phyloP scores from a whole-genome alignment of 1,284 basidiomycete genomes.

The Moesziomyces aphidis region DNA sequence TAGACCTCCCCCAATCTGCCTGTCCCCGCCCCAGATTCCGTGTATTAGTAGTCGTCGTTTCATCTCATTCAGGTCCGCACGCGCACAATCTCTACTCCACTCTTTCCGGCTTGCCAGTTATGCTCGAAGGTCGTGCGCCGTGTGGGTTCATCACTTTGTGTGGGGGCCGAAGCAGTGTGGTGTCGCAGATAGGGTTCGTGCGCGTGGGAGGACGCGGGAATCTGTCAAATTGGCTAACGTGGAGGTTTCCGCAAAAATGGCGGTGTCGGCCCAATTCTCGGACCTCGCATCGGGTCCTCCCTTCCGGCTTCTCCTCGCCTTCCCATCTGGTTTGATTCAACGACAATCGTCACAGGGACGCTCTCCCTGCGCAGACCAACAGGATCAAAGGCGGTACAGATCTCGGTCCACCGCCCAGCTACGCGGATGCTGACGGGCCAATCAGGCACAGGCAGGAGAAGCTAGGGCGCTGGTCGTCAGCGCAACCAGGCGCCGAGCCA shows the following conservation, averaged over 20 bases:
- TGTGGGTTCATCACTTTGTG: too few relatives aligned
- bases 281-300: too few relatives aligned
- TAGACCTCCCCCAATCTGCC: neutral
- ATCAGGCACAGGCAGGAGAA: neutral
- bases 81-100: neutral
- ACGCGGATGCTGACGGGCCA: neutral
- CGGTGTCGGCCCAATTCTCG: too few relatives aligned
- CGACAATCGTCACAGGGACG: too few relatives aligned
- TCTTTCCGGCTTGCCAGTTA: neutral
- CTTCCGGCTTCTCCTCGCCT: too few relatives aligned
- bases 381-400: neutral
- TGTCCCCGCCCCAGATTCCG: neutral
- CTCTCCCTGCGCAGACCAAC: neutral
- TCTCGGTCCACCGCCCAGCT: neutral
- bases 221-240: too few relatives aligned
- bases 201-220: too few relatives aligned
- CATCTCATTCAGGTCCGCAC: neutral
- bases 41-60: neutral
- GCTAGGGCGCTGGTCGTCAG: neutral
- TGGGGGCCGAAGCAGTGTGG: too few relatives aligned
- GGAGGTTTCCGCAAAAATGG: too few relatives aligned
- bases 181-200: too few relatives aligned
- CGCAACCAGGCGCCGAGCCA: conserved; percentile 1
- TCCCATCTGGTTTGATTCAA: too few relatives aligned
- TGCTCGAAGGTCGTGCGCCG: too few relatives aligned